Evolutionary conservation across 306 rosid genomes (phyloP).

Genomic region (Sindora glabra): DNA sequence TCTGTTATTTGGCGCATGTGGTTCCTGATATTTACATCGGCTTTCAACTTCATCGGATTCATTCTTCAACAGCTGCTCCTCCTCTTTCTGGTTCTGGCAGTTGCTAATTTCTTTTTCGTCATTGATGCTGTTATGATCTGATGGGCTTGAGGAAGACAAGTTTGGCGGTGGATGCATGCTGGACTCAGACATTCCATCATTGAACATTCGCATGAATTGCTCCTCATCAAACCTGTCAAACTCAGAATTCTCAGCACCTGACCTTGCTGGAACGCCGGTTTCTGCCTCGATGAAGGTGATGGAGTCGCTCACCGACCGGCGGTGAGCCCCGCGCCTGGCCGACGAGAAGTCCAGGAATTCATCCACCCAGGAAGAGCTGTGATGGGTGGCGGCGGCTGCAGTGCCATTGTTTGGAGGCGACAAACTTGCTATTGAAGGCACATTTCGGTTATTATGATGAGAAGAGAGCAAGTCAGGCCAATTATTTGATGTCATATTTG

Average conservation of each 20-base stretch:
- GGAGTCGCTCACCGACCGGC: no score
- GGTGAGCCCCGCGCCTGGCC: no score
- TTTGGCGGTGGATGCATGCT: constrained; percentile 16
- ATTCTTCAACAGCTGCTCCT: constrained; percentile 32
- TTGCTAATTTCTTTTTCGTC: constrained; percentile 36
- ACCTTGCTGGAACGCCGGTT: neutral
- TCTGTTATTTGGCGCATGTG: constrained; percentile 18
- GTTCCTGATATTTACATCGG: constrained; percentile 49
- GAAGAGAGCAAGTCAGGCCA: constrained; percentile 57
- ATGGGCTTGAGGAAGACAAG: constrained; percentile 54
- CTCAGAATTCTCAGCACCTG: no score
- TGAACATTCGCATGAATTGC: constrained; percentile 78
- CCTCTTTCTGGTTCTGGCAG: neutral
- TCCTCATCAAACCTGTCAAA: constrained; percentile 76
- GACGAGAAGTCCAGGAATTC: no score
- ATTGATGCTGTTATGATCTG: constrained; percentile 68
- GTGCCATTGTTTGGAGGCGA: no score
- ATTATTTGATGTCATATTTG: constrained; percentile 53
- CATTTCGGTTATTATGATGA: no score
- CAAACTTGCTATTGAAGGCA: constrained; percentile 9
- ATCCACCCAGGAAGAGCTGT: no score
- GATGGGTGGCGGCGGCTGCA: no score
- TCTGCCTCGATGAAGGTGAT: no score
- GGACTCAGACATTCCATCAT: constrained; percentile 43
- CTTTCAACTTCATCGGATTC: constrained; percentile 62